A percentile compares a stretch with the other conserved stretches of the same genome.
Evolutionary conservation across 805 yeast genomes (phyloP).

Genomic region (Candida nanaspora): DNA sequence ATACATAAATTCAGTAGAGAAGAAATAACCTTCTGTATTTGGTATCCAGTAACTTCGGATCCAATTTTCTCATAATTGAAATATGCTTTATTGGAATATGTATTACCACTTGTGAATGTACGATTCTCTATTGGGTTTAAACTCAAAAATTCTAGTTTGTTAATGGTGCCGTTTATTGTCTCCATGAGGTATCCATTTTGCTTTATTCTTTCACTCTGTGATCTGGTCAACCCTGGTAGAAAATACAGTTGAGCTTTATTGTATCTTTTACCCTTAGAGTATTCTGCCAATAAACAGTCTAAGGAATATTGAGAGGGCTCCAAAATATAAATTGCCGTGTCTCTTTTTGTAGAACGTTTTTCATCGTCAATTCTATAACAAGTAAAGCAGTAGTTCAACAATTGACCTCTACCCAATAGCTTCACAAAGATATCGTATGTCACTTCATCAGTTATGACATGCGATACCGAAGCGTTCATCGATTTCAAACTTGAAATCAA

Average conservation of each 20-base stretch:
- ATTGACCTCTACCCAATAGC: constrained; percentile 18
- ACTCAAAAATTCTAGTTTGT: constrained; percentile 34
- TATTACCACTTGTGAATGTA: constrained; percentile 59
- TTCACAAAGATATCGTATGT: constrained; percentile 19
- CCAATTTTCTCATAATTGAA: constrained; percentile 67
- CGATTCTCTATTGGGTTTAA: constrained; percentile 63
- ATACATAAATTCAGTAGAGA: constrained; percentile 68
- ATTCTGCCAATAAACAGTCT: constrained; percentile 76
- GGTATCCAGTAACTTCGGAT: constrained; percentile 49
- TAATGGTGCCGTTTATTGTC: constrained; percentile 8
- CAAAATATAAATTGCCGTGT: constrained; percentile 72
- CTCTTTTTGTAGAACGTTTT: constrained; percentile 20
- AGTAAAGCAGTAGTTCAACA: constrained; percentile 23
- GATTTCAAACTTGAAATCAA: constrained; percentile 9
- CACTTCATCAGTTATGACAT: constrained; percentile 22
- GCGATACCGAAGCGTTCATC: constrained; percentile 17
- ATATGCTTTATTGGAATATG: constrained; percentile 61
- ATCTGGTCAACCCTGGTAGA: constrained; percentile 45
- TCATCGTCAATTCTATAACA: constrained; percentile 22
- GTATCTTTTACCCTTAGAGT: constrained; percentile 61
- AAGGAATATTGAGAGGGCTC: constrained; percentile 61
- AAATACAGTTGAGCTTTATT: constrained; percentile 67
- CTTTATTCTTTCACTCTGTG: constrained; percentile 5
- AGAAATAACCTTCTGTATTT: constrained; percentile 52
- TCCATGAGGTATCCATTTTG: constrained; percentile 14